Conservation (phyloP, 2,329 filamentous ascomycete genomes). For the Cladosporium austrohemisphaericum region DNA sequence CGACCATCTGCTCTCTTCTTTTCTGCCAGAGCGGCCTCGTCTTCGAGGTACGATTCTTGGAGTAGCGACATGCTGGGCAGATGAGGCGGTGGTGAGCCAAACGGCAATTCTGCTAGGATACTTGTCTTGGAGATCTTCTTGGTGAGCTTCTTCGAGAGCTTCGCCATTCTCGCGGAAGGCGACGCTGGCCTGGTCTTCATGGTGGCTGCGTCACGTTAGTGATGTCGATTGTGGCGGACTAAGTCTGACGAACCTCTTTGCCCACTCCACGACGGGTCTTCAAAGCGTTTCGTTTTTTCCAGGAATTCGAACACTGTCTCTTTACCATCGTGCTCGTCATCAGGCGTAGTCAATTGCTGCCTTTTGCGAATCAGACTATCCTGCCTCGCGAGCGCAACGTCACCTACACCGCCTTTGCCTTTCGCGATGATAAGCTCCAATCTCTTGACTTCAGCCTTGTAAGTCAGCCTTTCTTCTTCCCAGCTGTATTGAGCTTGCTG, state of each 20-base stretch:
- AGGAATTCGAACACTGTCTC: slow-evolving; percentile 35
- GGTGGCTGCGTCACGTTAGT: slow-evolving; percentile 27
- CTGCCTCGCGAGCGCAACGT: slow-evolving; percentile 40
- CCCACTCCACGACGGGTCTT: slow-evolving; percentile 26
- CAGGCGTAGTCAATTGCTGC: slow-evolving; percentile 19
- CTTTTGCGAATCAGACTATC: slow-evolving; percentile 37
- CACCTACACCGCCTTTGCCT: slow-evolving; percentile 39
- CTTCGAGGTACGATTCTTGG: slow-evolving; percentile 23
- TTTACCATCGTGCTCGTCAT: slow-evolving; percentile 22
- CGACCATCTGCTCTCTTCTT: neutral
- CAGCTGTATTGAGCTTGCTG: slow-evolving; percentile 32
- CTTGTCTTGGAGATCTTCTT: slow-evolving; percentile 32
- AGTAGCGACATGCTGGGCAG: slow-evolving; percentile 16
- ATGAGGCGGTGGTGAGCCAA: slow-evolving; percentile 32
- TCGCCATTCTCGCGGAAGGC: slow-evolving; percentile 38
- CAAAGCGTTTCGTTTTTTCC: slow-evolving; percentile 25
- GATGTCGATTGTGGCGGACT: neutral
- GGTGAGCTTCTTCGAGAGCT: slow-evolving; percentile 38
- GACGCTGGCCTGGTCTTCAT: slow-evolving; percentile 28
- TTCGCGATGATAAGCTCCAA: slow-evolving; percentile 44
- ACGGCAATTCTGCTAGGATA: slow-evolving; percentile 29
- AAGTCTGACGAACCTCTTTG: slow-evolving; percentile 29
- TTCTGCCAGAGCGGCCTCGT: slow-evolving; percentile 14
- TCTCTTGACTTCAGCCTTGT: slow-evolving; percentile 41
- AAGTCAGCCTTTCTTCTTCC: slow-evolving; percentile 33